phyloP scores from a whole-genome alignment of 2,329 filamentous ascomycete genomes.

The Phyllosticta citriasiana region DNA sequence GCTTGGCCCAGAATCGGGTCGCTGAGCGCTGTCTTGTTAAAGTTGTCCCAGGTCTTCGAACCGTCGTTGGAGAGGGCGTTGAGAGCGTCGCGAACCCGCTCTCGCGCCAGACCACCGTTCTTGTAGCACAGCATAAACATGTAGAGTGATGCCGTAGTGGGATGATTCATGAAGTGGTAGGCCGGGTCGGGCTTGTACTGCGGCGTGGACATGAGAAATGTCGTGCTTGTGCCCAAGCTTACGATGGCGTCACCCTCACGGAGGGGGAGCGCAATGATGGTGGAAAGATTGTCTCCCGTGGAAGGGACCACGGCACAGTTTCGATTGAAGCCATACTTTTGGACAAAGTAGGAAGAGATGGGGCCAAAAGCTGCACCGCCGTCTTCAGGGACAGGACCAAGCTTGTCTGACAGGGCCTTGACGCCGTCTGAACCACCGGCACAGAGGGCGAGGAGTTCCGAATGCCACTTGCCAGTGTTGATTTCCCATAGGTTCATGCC shows the following conservation, averaged over 20 bases:
- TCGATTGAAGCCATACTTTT: constrained; percentile 64
- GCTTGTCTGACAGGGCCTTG: constrained; percentile 60
- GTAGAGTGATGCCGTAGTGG: constrained; percentile 79
- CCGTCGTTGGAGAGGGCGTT: constrained; percentile 41
- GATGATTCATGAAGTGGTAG: constrained; percentile 98
- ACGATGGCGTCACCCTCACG: constrained; percentile 87
- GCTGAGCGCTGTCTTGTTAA: constrained; percentile 62
- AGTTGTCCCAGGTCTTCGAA: constrained; percentile 62
- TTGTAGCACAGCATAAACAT: constrained; percentile 99
- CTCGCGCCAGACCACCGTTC: constrained; percentile 87
- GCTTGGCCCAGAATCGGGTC: constrained; percentile 59
- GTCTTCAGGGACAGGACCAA: constrained; percentile 70
- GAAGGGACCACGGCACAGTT: constrained; percentile 75
- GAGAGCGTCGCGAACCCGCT: constrained; percentile 76
- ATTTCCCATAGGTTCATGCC: constrained; percentile 98
- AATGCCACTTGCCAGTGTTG: constrained; percentile 59
- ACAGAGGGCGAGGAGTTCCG: constrained; percentile 63
- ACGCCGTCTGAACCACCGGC: constrained; percentile 57
- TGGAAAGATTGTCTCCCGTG: constrained; percentile 93
- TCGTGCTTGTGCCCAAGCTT: constrained; percentile 87
- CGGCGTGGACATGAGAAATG: constrained; percentile 95
- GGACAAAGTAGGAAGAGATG: constrained; percentile 69
- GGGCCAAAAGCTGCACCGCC: constrained; percentile 69
- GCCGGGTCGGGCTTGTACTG: constrained; percentile 79
- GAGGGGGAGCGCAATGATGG: constrained; percentile 82